Conservation (phyloP, 2,329 filamentous ascomycete species). For the Tolypocladium tundrense region DNA sequence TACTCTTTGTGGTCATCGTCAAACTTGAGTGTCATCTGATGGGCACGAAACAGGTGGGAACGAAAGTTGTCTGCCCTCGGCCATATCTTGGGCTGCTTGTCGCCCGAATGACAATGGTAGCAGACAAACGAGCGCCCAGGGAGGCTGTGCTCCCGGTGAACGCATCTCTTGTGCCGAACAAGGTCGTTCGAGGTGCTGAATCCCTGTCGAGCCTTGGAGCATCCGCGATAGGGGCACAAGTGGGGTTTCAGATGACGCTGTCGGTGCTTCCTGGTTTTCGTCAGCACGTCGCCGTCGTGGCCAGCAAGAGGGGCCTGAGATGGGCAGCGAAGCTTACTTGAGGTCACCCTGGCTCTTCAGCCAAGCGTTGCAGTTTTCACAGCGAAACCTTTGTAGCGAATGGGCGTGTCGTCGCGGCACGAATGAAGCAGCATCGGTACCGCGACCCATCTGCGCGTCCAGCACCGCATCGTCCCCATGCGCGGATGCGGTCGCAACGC, state of each 20-base stretch:
- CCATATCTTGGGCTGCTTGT: slow-evolving; percentile 52
- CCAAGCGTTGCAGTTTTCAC: slow-evolving; percentile 26
- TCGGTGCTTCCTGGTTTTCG: slow-evolving; percentile 56
- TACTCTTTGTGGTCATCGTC: slow-evolving; percentile 30
- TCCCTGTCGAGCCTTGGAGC: slow-evolving; percentile 45
- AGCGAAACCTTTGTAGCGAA: slow-evolving; percentile 14
- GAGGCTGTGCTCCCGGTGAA: slow-evolving; percentile 44
- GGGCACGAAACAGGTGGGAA: slow-evolving; percentile 63
- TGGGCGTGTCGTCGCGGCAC: neutral
- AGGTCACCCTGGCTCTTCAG: slow-evolving; percentile 45
- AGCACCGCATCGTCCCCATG: slow-evolving; percentile 23
- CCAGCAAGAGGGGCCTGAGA: neutral
- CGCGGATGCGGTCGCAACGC: slow-evolving; percentile 31
- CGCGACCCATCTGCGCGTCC: slow-evolving; percentile 14
- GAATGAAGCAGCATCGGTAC: neutral
- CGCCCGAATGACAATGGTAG: neutral
- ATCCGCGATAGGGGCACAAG: slow-evolving; percentile 48
- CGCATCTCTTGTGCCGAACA: slow-evolving; percentile 64
- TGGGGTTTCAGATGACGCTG: slow-evolving; percentile 60
- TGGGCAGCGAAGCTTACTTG: slow-evolving; percentile 30
- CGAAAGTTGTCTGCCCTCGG: slow-evolving; percentile 80
- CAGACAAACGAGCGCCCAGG: slow-evolving; percentile 7
- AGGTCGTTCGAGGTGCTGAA: slow-evolving; percentile 78
- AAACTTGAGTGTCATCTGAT: slow-evolving; percentile 29
- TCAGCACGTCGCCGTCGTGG: slow-evolving; percentile 6